A percentile compares a stretch with the other conserved stretches of the same genome.
Evolutionary conservation across 192 early-diverging fungal species (phyloP).

Genomic region (Coemansia sp.): DNA sequence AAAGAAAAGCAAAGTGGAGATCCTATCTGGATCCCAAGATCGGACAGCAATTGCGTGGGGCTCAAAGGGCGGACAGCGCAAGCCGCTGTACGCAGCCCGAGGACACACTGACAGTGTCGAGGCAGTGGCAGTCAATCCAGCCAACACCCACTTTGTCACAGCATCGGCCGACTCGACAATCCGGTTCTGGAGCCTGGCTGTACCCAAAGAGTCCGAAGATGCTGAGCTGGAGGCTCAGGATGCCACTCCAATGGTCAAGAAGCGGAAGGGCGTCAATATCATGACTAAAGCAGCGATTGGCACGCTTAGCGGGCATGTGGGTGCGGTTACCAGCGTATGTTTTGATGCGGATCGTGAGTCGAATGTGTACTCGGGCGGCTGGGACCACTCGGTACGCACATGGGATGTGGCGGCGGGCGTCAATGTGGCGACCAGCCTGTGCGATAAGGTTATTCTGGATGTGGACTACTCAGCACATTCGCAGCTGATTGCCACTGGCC

Average conservation of each 20-base stretch:
- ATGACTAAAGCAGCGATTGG: slow-evolving; percentile 46
- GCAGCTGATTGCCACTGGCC: slow-evolving; percentile 82
- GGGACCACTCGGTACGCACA: slow-evolving; percentile 88
- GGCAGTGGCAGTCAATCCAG: slow-evolving; percentile 63
- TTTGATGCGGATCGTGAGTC: slow-evolving; percentile 66
- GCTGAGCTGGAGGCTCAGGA: slow-evolving; percentile 14
- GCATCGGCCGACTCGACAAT: slow-evolving; percentile 79
- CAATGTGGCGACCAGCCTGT: slow-evolving; percentile 80
- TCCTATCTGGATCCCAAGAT: slow-evolving; percentile 66
- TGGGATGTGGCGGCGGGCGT: slow-evolving; percentile 85
- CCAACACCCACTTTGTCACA: slow-evolving; percentile 55
- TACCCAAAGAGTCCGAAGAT: slow-evolving; percentile 56
- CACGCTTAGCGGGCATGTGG: slow-evolving; percentile 71
- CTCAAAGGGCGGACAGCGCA: slow-evolving; percentile 34
- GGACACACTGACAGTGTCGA: slow-evolving; percentile 85
- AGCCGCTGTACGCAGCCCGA: slow-evolving; percentile 66
- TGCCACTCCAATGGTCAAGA: slow-evolving; percentile 33
- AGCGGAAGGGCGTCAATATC: slow-evolving; percentile 23
- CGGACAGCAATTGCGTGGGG: slow-evolving; percentile 69
- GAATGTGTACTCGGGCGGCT: slow-evolving; percentile 81
- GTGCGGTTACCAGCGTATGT: slow-evolving; percentile 69
- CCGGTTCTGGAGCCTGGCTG: slow-evolving; percentile 73
- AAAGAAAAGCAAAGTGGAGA: slow-evolving; percentile 50
- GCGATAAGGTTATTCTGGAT: slow-evolving; percentile 79
- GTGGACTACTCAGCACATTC: slow-evolving; percentile 70